A percentile compares a stretch with the other conserved stretches of the same genome.
These are phyloP conservation scores for Neophaeococcomyces mojaviensis DNA, from an alignment of 2,329 filamentous ascomycete species.

Conservation along the genomic window DNA sequence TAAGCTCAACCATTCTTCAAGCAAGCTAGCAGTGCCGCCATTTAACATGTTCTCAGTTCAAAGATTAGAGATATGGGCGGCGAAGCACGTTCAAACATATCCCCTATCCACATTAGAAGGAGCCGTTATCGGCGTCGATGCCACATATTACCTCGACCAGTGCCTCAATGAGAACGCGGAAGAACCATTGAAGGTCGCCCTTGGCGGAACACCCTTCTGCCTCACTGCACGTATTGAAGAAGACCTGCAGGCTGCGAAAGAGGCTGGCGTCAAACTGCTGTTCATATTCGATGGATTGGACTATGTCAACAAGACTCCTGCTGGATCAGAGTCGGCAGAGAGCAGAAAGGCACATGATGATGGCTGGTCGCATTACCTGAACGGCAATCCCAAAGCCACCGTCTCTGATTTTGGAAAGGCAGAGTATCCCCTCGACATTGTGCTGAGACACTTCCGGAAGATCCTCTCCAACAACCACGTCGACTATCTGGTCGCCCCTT, in stretches of 20 bases:
- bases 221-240: conserved; percentile 67
- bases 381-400: conserved; percentile 65
- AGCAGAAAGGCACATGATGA: conserved; percentile 62
- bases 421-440: conserved; percentile 44
- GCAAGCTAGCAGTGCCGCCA: neutral
- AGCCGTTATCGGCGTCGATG: conserved; percentile 75
- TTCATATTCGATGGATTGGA: conserved; percentile 91
- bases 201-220: conserved; percentile 78
- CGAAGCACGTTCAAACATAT: conserved; percentile 47
- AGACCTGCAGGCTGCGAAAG: conserved; percentile 66
- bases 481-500: conserved; percentile 76
- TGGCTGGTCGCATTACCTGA: conserved; percentile 83
- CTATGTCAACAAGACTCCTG: conserved; percentile 65
- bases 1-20: conserved; percentile 6
- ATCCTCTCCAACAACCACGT: conserved; percentile 63
- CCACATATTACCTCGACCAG: conserved; percentile 76
- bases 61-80: conserved; percentile 51
- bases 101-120: conserved; percentile 65
- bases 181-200: conserved; percentile 81
- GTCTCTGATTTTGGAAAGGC: conserved; percentile 81
- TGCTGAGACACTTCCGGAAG: conserved; percentile 69
- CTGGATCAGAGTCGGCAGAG: conserved; percentile 47
- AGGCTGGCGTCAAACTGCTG: conserved; percentile 63
- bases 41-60: conserved; percentile 33
- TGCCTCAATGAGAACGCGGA: conserved; percentile 67